Evolutionary conservation across 371 early-diverging fungal species (phyloP).

Genomic region (Basidiobolus meristosporus): DNA sequence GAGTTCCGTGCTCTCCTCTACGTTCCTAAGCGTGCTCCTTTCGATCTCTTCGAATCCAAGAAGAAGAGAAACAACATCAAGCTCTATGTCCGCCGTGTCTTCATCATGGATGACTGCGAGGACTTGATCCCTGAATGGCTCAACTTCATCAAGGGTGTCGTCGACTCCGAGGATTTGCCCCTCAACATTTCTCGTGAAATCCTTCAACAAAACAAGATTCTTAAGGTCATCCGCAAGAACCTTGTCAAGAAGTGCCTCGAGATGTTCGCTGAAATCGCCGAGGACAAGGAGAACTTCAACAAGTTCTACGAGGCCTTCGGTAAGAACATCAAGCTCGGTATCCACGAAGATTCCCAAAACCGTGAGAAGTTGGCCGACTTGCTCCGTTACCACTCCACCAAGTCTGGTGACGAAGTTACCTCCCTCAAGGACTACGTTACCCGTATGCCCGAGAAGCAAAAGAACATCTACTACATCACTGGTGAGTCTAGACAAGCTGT

Average conservation of each 20-base stretch:
- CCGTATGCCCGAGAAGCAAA: constrained; percentile 55
- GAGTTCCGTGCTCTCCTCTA: constrained; percentile 87
- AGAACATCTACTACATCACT: constrained; percentile 95
- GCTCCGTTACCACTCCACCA: constrained; percentile 83
- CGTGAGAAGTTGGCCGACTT: constrained; percentile 73
- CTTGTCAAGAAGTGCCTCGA: constrained; percentile 84
- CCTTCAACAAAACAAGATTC: constrained; percentile 86
- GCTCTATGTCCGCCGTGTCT: constrained; percentile 89
- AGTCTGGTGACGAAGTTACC: constrained; percentile 75
- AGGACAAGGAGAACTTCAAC: constrained; percentile 80
- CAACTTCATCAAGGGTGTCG: constrained; percentile 73
- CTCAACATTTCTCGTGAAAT: constrained; percentile 94
- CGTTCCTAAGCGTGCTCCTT: constrained; percentile 75
- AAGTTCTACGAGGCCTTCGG: constrained; percentile 88
- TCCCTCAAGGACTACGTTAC: constrained; percentile 89
- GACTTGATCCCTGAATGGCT: constrained; percentile 89
- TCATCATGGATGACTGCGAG: constrained; percentile 92
- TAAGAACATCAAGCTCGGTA: constrained; percentile 84
- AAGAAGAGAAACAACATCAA: constrained; percentile 90
- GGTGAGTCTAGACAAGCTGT: constrained; percentile 89
- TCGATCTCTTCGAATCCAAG: constrained; percentile 76
- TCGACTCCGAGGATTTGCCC: constrained; percentile 90
- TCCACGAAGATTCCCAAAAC: constrained; percentile 79
- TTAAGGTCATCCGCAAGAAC: constrained; percentile 88
- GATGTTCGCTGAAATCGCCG: constrained; percentile 73